phyloP scores from a whole-genome alignment of 2,329 filamentous ascomycete species.

The Stachybotrys elegans region DNA sequence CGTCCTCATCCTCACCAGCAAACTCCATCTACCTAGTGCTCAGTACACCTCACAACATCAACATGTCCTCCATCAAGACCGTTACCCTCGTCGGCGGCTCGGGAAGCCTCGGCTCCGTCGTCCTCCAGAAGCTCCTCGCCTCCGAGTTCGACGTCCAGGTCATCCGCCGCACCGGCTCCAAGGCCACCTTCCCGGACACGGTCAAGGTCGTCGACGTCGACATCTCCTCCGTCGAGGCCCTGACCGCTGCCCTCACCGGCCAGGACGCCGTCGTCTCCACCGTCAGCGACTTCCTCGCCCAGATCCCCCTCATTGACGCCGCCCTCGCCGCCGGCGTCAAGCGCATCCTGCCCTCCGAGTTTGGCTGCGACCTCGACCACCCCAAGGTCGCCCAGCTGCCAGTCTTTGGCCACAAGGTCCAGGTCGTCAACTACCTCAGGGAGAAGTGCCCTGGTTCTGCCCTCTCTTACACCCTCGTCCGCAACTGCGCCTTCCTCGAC shows the following conservation, averaged over 20 bases:
- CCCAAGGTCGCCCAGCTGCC: conserved; percentile 37
- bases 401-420: conserved; percentile 46
- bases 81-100: conserved; percentile 31
- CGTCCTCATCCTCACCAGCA: too few species aligned
- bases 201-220: conserved; percentile 29
- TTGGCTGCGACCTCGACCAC: conserved; percentile 29
- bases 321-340: conserved; percentile 55
- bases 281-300: conserved; percentile 32
- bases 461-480: conserved; percentile 51
- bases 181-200: conserved; percentile 22
- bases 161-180: conserved; percentile 34
- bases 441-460: conserved; percentile 31
- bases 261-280: conserved; percentile 50
- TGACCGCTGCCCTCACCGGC: conserved; percentile 46
- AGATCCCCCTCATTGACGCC: conserved; percentile 48
- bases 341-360: conserved; percentile 59
- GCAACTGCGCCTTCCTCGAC: conserved; percentile 54
- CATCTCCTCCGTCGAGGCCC: conserved; percentile 37
- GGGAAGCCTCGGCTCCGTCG: conserved; percentile 26
- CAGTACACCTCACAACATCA: background rate
- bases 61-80: conserved; percentile 29
- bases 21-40: background rate
- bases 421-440: conserved; percentile 32
- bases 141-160: conserved; percentile 30
- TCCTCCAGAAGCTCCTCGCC: conserved; percentile 25